These are phyloP conservation scores for Achlya hypogyna DNA, from an alignment of 352 stramenopile genomes.

Conservation along the genomic window DNA sequence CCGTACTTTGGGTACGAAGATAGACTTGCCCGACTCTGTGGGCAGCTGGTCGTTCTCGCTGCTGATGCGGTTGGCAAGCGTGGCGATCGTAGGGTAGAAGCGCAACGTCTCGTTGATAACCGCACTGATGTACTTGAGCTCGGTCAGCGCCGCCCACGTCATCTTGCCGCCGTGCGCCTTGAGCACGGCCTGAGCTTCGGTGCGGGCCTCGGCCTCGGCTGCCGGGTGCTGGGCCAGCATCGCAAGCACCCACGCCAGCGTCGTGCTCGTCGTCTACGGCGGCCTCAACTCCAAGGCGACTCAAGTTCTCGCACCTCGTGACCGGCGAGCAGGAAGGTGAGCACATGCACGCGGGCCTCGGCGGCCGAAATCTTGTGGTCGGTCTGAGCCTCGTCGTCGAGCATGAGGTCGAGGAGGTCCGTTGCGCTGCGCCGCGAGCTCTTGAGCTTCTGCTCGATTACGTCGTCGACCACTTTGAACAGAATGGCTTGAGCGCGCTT, in stretches of 20 bases:
- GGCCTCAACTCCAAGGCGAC: background rate
- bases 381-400: conserved; percentile 1
- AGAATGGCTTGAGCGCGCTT: conserved; percentile 11
- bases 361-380: conserved; percentile 11
- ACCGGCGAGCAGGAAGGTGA: conserved; percentile 13
- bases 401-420: conserved; percentile 16
- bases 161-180: background rate
- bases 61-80: background rate
- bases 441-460: conserved; percentile 4
- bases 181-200: background rate
- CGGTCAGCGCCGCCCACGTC: background rate
- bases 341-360: conserved; percentile 15
- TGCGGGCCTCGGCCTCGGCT: conserved; percentile 1
- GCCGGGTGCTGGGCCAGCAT: conserved; percentile 8
- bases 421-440: background rate
- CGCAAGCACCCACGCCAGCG: conserved; percentile 8
- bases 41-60: background rate
- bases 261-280: conserved; percentile 14
- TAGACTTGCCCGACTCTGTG: background rate
- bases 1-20: conserved; percentile 15
- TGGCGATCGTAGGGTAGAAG: conserved; percentile 5
- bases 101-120: conserved; percentile 17
- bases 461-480: conserved; percentile 11
- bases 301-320: background rate
- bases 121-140: conserved; percentile 14